Evolutionary conservation across 2,329 filamentous ascomycete genomes (phyloP), one percentile per base, ranked within the genome.

Genomic region (Xenosphaeropsis pyriputrescens): DNA sequence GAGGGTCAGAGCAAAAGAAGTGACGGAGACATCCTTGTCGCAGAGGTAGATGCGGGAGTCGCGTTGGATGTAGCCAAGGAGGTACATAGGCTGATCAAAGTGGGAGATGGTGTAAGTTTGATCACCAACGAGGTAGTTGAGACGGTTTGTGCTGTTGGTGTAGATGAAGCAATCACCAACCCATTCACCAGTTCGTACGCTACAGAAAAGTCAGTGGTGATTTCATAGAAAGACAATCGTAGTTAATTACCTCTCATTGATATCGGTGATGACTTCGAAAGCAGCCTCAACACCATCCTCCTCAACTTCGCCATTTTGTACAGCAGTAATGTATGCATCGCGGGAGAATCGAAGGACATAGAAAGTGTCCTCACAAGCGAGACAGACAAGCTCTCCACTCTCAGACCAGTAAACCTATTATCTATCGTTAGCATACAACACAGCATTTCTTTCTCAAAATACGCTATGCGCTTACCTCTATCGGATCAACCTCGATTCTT

Each of bases 151-250:
- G 58, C 73, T 83, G 68, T 93, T 96, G 39, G 91, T 95, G 70
- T 96, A 98, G 57, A 96, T 88, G 69, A 98, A 94, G 65, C 89
- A 94, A 64, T 98, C 91, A 44, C 91, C 91, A 40, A 98, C 84
- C 91, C 91, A 98, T 64, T 93, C 84, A 49, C 89, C 91, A 15
- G 89, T 95, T 46, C 85, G 82, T 37, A 96, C 86, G 45, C 79
- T 85, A 43, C 39, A 15, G 26, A 34, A 3, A 26, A 41, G 40
- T 49, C 51, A 57, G 52, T 32, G 38, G 22, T 19, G 9, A 36
- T 26, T 6, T n/a, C 22, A 26, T 4, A 2, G 8, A 17, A 1
- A 6, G 5, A 12, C 7, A 14, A 6, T 12, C 18, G 34, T n/a
- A 13, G 30, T 18, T 13, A 50, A 67, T 53, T 60, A 81, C 78